Percentiles rank a stretch among this genome's conserved stretches.
These are phyloP conservation scores for Mycena citricolor DNA, from an alignment of 1,284 basidiomycete species.

Conservation along the genomic window DNA sequence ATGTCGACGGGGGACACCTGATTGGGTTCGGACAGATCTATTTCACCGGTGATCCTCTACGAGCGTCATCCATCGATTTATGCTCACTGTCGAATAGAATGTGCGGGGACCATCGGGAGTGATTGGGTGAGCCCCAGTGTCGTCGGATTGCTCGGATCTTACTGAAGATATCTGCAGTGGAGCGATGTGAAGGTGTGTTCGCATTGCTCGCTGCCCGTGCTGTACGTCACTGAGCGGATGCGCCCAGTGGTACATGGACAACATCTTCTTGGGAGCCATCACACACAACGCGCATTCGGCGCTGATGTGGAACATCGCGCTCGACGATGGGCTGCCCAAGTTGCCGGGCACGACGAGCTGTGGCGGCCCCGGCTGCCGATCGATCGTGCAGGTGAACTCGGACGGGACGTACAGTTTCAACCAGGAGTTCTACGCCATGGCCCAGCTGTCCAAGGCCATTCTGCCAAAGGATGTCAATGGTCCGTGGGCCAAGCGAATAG, in stretches of 20 bases:
- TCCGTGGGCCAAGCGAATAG: slow-evolving; percentile 67
- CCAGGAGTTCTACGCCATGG: slow-evolving; percentile 77
- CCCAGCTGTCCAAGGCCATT: slow-evolving; percentile 71
- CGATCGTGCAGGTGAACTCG: slow-evolving; percentile 62
- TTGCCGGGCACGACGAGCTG: slow-evolving; percentile 67
- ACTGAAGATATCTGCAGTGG: slow-evolving; percentile 39
- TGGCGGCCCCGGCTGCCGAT: slow-evolving; percentile 57
- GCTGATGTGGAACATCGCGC: slow-evolving; percentile 75
- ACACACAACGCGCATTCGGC: slow-evolving; percentile 47
- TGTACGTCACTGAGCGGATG: slow-evolving; percentile 17
- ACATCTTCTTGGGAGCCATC: slow-evolving; percentile 42
- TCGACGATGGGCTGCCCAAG: slow-evolving; percentile 62
- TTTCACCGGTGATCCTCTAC: slow-evolving; percentile 43
- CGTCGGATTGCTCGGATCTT: slow-evolving; percentile 7
- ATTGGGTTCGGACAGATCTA: slow-evolving; percentile 36
- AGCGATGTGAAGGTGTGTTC: slow-evolving; percentile 64
- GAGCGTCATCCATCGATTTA: slow-evolving; percentile 5
- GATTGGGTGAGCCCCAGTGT: slow-evolving; percentile 65
- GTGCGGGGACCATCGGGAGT: slow-evolving; percentile 49
- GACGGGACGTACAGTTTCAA: slow-evolving; percentile 63
- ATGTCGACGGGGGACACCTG: no score
- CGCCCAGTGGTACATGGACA: slow-evolving; percentile 70
- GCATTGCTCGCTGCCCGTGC: neutral
- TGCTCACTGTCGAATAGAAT: no score
- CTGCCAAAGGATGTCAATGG: slow-evolving; percentile 67